These are phyloP conservation scores for Wickerhamomyces hampshirensis DNA, from an alignment of 805 yeast species.

Conservation along the genomic window DNA sequence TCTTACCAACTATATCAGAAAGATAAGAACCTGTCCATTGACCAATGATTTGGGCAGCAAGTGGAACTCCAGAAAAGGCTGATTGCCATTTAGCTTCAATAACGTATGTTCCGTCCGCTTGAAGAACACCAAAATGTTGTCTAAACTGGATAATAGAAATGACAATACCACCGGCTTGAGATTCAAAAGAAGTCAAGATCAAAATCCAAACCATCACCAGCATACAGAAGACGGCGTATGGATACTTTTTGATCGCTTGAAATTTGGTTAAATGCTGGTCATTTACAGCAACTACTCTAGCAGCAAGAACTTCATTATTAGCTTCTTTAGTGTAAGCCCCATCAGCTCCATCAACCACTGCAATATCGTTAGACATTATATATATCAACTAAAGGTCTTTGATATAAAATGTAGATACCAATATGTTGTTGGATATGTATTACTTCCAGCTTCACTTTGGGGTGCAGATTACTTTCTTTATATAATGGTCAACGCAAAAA, in stretches of 20 bases:
- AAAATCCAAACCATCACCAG: slow-evolving; percentile 33
- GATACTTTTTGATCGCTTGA: slow-evolving; percentile 34
- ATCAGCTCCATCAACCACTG: too few species aligned
- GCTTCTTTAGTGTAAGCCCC: too few species aligned
- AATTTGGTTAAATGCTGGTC: slow-evolving; percentile 9
- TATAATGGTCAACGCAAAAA: too few species aligned
- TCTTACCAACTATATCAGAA: slow-evolving; percentile 33
- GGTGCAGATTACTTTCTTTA: too few species aligned
- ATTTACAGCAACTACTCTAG: slow-evolving; percentile 4
- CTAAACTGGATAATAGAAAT: slow-evolving; percentile 31
- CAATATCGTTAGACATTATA: too few species aligned
- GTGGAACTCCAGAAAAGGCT: slow-evolving; percentile 30
- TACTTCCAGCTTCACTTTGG: too few species aligned
- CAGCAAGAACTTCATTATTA: neutral
- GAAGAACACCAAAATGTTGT: slow-evolving; percentile 30
- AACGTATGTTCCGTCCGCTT: slow-evolving; percentile 26
- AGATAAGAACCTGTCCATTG: slow-evolving; percentile 13
- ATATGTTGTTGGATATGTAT: too few species aligned
- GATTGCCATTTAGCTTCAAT: slow-evolving; percentile 41
- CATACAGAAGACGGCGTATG: slow-evolving; percentile 38
- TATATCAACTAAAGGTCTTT: too few species aligned
- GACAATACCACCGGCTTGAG: slow-evolving; percentile 33
- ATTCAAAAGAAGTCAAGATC: slow-evolving; percentile 39
- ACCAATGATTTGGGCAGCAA: slow-evolving; percentile 31
- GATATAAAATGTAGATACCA: too few species aligned